Conservation (phyloP, 371 early-diverging fungal genomes). For the Rhizopus stolonifer region DNA sequence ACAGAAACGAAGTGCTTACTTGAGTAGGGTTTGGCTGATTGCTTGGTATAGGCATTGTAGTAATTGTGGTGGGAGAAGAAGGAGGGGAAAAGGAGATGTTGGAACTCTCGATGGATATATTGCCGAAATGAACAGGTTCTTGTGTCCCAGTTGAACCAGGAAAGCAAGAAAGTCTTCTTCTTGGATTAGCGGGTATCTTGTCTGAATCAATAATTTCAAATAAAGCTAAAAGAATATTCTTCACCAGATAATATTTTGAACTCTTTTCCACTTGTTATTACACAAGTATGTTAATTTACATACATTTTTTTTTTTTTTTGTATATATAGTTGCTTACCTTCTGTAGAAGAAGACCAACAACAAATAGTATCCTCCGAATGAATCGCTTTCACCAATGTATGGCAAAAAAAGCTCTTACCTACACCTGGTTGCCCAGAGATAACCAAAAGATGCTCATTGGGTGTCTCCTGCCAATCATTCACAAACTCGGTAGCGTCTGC, state of each 20-base stretch:
- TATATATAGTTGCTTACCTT: too few species aligned
- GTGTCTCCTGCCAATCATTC: constrained; percentile 45
- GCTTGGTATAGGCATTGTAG: not conserved
- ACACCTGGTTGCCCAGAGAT: constrained; percentile 46
- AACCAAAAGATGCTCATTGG: constrained; percentile 36
- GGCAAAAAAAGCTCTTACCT: constrained; percentile 50
- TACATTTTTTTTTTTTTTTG: constrained; percentile 4
- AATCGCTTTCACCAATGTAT: constrained; percentile 19
- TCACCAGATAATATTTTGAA: constrained; percentile 54
- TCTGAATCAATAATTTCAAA: constrained; percentile 52
- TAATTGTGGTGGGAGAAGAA: constrained; percentile 19
- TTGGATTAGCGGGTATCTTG: constrained; percentile 26
- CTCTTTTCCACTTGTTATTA: constrained; percentile 46
- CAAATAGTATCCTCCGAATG: constrained; percentile 14
- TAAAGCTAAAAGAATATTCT: constrained; percentile 44
- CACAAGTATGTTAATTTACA: not conserved
- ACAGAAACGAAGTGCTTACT: constrained; percentile 6
- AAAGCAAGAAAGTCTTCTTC: constrained; percentile 12
- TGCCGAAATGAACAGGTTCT: constrained; percentile 6
- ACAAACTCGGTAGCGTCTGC: constrained; percentile 38
- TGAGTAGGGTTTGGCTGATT: not conserved
- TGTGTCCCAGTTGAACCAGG: constrained; percentile 11
- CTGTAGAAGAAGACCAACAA: constrained; percentile 52
- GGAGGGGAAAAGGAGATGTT: constrained; percentile 8
- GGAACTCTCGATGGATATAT: not conserved